Evolutionary conservation across 2,329 filamentous ascomycete species (phyloP), one percentile per base, ranked within the genome.

Genomic region (Neoarthrinium moseri): DNA sequence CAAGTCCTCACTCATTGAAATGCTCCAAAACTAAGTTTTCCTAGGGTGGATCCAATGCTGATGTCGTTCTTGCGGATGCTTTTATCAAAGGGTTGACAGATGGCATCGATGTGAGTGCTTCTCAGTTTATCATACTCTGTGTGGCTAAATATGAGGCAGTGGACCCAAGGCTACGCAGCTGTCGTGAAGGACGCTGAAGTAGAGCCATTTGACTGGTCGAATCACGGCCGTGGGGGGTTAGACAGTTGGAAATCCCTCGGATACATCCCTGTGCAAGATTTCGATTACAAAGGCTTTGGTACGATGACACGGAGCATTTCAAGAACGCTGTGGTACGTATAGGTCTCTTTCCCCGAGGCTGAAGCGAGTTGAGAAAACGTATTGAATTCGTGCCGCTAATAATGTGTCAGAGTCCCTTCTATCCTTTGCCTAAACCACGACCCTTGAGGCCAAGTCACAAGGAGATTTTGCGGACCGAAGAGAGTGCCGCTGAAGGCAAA

Each of bases 31-130:
- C 21, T 49, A 6, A 50, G 7, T 62, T 67, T 20, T 68, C 66
- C 0, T 71, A 86, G 67, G 86, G 87, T 10, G 87, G 87, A 0
- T 88, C 84, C 0, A 89, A 90, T 48, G 83, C 86, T 8, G 86
- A 90, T 56, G 76, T 84, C 6, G 74, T 89, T 2, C 68, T 89
- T 3, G 81, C 77, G 0, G 86, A 90, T 55, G 80, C 81, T 0
- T 88, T 76, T 47, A 45, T 88, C 20, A 90, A 90, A 60, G 83
- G 83, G 6, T 71, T 89, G 4, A 68, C 64, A 0, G 67, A 69
- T 2, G 80, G 77, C 2, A 77, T 91, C 6, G 78, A 77, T 50
- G 65, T 63, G 52, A 49, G 56, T 39, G 11, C 27, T 15, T n/a
- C 12, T 42, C 22, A 12, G 5, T 24, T 6, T 3, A 24, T 39